Evolutionary conservation across 306 rosid genomes (phyloP).

Genomic region (Fragaria ananassa): DNA sequence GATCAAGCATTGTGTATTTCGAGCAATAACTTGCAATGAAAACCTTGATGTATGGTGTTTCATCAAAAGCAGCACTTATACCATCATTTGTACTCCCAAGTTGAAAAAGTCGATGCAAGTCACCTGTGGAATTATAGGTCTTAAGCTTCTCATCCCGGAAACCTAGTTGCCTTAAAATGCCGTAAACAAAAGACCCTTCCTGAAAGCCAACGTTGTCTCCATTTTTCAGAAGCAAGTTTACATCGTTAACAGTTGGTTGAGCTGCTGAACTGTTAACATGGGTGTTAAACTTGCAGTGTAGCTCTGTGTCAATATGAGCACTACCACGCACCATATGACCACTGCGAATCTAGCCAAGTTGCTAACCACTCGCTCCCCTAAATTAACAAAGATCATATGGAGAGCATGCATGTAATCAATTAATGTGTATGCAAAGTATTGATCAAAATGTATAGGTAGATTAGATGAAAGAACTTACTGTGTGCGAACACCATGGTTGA

Average conservation of each 20-base stretch:
- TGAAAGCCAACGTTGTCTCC: not conserved
- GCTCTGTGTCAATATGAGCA: slow-evolving; percentile 6
- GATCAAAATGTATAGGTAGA: not conserved
- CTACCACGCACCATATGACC: not conserved
- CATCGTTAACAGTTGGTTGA: slow-evolving; percentile 4
- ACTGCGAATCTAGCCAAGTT: slow-evolving; percentile 1
- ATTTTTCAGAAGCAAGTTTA: not conserved
- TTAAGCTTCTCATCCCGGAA: not conserved
- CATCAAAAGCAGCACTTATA: not conserved
- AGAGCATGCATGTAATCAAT: not conserved
- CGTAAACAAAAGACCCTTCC: not conserved
- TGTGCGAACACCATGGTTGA: slow-evolving; percentile 11
- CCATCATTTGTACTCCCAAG: not conserved
- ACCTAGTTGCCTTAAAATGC: not conserved
- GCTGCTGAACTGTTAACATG: not conserved
- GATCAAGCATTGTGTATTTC: not conserved
- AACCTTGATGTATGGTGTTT: not conserved
- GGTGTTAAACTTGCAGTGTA: slow-evolving; percentile 6
- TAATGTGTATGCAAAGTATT: not conserved
- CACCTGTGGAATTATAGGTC: not conserved
- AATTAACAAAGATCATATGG: not conserved
- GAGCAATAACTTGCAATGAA: not conserved
- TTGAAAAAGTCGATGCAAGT: not conserved
- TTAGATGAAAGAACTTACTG: not conserved
- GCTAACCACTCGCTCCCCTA: slow-evolving; percentile 5